Percentiles rank a stretch among this genome's conserved stretches.
phyloP scores from a whole-genome alignment of 768 basidiomycete genomes.

The Filobasidium floriforme region DNA sequence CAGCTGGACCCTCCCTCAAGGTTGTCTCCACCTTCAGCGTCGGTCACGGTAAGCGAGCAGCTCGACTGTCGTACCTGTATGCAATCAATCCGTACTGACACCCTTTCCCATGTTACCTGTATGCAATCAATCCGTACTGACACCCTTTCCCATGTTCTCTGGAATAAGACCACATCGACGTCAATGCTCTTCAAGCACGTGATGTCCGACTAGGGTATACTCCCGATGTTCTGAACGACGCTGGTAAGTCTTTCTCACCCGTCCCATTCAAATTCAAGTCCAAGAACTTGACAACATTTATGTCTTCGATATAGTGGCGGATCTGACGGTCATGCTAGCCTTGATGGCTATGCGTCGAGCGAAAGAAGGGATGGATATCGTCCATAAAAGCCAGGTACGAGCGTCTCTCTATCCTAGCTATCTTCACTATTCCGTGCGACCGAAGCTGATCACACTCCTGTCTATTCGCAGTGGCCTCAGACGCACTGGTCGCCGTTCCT shows the following conservation, averaged over 20 bases:
- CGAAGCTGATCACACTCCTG: not conserved
- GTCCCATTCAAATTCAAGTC: too few species aligned
- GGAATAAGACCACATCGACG: constrained; percentile 67
- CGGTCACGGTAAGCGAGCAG: constrained; percentile 34
- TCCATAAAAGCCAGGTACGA: constrained; percentile 63
- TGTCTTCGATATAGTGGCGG: constrained; percentile 82
- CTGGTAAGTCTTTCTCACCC: constrained; percentile 51
- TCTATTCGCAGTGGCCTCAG: constrained; percentile 60
- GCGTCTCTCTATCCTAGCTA: not conserved
- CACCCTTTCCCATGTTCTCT: too few species aligned
- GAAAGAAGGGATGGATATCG: constrained; percentile 57
- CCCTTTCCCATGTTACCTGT: too few species aligned
- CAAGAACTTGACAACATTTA: too few species aligned
- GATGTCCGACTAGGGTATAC: constrained; percentile 77
- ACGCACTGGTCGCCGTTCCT: constrained; percentile 73
- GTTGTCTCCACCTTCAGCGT: constrained; percentile 77
- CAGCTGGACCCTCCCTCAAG: constrained; percentile 65
- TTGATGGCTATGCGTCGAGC: constrained; percentile 87
- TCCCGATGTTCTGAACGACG: constrained; percentile 85
- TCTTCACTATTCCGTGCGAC: not conserved
- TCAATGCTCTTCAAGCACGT: constrained; percentile 55
- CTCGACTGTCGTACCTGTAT: too few species aligned
- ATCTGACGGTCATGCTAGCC: constrained; percentile 78
- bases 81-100: too few species aligned
- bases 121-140: too few species aligned